A percentile compares a stretch with the other conserved stretches of the same genome.
Evolutionary conservation across 768 basidiomycete genomes (phyloP).

Genomic region (Leccinum pellstonianum): DNA sequence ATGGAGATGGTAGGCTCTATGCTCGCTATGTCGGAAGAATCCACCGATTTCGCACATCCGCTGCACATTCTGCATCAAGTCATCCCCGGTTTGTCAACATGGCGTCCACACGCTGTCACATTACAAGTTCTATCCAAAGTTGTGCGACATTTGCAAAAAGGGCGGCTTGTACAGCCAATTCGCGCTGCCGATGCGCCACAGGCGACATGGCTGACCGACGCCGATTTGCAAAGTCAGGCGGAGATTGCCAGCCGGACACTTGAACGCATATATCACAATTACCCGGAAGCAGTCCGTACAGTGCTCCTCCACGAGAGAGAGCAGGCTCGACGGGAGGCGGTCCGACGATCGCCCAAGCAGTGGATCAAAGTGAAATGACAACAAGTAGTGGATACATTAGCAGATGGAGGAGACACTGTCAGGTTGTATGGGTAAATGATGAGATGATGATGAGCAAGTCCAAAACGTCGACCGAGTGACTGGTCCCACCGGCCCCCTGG

Average conservation of each 20-base stretch:
- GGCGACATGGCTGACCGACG: constrained; percentile 14
- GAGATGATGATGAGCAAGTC: constrained; percentile 13
- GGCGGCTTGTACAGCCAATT: constrained; percentile 47
- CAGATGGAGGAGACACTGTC: constrained; percentile 23
- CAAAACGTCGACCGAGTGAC: constrained; percentile 8
- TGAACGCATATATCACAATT: constrained; percentile 45
- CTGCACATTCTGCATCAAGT: constrained; percentile 62
- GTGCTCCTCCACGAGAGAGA: constrained; percentile 36
- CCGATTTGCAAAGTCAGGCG: constrained; percentile 23
- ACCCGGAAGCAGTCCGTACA: constrained; percentile 44
- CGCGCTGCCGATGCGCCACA: constrained; percentile 22
- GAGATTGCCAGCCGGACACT: constrained; percentile 43
- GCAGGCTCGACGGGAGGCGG: constrained; percentile 26
- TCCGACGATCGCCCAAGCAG: constrained; percentile 16
- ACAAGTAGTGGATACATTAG: constrained; percentile 26
- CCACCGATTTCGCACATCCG: constrained; percentile 54
- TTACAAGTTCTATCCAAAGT: constrained; percentile 48
- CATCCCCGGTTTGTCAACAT: constrained; percentile 61
- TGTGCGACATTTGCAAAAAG: constrained; percentile 48
- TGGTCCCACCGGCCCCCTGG: constrained; percentile 1
- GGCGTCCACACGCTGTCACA: constrained; percentile 59
- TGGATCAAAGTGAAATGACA: constrained; percentile 17
- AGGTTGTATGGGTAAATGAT: constrained; percentile 22
- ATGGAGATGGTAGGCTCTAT: constrained; percentile 12
- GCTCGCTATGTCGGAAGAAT: constrained; percentile 16